phyloP scores from a whole-genome alignment of 2,329 filamentous ascomycete genomes.

The Diaporthe eres region DNA sequence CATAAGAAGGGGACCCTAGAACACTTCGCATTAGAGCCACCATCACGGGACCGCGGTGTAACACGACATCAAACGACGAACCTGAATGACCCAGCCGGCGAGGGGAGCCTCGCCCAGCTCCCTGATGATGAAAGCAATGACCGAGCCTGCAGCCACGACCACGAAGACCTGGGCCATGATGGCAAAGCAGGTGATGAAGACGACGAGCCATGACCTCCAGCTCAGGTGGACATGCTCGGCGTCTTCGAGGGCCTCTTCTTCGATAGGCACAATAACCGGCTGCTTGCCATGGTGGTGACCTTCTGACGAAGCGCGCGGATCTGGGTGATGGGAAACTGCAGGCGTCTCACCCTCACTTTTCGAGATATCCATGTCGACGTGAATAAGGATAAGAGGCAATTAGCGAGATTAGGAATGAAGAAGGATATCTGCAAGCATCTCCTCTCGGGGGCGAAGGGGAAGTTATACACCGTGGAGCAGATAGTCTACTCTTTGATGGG shows the following conservation, averaged over 20 bases:
- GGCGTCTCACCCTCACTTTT: slow-evolving; percentile 31
- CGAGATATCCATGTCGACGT: background rate
- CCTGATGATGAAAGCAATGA: slow-evolving; percentile 68
- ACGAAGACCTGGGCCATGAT: slow-evolving; percentile 70
- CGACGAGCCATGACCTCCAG: slow-evolving; percentile 66
- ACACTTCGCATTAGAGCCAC: slow-evolving; percentile 4
- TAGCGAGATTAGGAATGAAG: background rate
- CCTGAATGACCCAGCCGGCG: slow-evolving; percentile 70
- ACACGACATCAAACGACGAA: slow-evolving; percentile 41
- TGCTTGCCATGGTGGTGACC: slow-evolving; percentile 33
- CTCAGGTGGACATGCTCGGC: slow-evolving; percentile 62
- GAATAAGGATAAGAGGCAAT: too few species aligned
- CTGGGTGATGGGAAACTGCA: slow-evolving; percentile 19
- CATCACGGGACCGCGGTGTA: background rate
- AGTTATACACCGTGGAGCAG: background rate
- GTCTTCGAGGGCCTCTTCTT: slow-evolving; percentile 51
- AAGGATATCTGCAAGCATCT: background rate
- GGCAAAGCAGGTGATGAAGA: slow-evolving; percentile 64
- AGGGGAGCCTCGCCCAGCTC: slow-evolving; percentile 65
- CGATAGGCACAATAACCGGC: slow-evolving; percentile 46
- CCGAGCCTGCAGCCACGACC: slow-evolving; percentile 67
- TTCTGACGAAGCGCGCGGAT: background rate
- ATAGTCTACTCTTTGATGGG: background rate
- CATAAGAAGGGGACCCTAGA: slow-evolving; percentile 71
- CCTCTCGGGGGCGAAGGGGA: background rate